phyloP scores from a whole-genome alignment of 2,329 filamentous ascomycete genomes.

The Leptographium radiaticola region DNA sequence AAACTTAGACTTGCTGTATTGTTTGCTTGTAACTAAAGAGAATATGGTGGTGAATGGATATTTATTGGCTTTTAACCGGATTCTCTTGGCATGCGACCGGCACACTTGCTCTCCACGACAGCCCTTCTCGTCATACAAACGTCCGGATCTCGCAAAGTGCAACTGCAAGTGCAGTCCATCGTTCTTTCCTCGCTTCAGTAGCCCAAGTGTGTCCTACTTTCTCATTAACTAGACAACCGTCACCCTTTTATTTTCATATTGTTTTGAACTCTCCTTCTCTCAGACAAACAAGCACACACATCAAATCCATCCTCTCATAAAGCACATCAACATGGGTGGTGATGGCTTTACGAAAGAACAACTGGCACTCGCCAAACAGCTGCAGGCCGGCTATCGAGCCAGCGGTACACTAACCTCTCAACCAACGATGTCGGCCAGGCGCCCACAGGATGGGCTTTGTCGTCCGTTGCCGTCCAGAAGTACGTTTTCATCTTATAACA shows the following conservation, averaged over 20 bases:
- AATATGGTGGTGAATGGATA: too few relatives aligned
- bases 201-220: too few relatives aligned
- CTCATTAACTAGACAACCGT: neutral
- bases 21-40: neutral
- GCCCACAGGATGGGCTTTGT: neutral
- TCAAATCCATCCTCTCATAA: neutral
- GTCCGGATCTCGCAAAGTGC: neutral
- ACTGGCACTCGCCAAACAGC: slow-evolving; percentile 8
- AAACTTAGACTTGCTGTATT: neutral
- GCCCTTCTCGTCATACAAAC: too few relatives aligned
- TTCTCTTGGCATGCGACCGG: too few relatives aligned
- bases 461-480: neutral
- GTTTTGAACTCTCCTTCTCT: too few relatives aligned
- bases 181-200: neutral
- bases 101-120: too few relatives aligned
- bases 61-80: too few relatives aligned
- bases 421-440: neutral
- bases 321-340: neutral
- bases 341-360: slow-evolving; percentile 6
- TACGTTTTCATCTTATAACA: neutral
- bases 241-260: neutral
- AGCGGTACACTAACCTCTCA: slow-evolving; percentile 5
- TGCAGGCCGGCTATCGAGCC: slow-evolving; percentile 3
- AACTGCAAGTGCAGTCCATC: neutral
- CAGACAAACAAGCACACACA: neutral